Percentiles rank a stretch among this genome's conserved stretches.
Evolutionary conservation across 768 basidiomycete genomes (phyloP).

Genomic region (Boletales sp.): DNA sequence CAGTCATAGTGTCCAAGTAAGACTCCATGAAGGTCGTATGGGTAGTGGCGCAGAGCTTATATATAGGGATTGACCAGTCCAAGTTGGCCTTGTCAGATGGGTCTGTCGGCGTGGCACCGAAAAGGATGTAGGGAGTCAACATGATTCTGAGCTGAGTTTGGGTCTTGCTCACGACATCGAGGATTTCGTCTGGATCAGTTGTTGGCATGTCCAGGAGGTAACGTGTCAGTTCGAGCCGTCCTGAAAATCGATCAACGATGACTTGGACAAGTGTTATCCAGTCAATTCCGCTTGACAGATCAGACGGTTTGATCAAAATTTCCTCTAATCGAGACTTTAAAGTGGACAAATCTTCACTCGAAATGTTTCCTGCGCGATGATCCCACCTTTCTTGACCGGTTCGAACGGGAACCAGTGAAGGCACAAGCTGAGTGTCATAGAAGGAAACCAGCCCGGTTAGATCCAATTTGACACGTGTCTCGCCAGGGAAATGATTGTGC

Average conservation of each 20-base stretch:
- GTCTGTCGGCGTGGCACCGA: conserved; percentile 5
- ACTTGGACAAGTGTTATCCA: conserved; percentile 28
- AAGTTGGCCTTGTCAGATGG: not conserved
- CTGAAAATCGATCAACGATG: conserved; percentile 30
- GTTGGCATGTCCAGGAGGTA: conserved; percentile 17
- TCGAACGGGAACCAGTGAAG: conserved; percentile 8
- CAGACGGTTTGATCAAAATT: not conserved
- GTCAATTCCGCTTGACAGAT: conserved; percentile 27
- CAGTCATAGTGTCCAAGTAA: conserved; percentile 14
- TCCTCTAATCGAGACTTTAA: conserved; percentile 1
- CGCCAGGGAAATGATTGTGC: conserved; percentile 21
- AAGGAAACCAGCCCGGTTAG: conserved; percentile 4
- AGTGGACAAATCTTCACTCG: conserved; percentile 4
- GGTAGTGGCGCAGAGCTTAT: conserved; percentile 26
- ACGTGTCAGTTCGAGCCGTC: conserved; percentile 24
- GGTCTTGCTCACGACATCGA: conserved; percentile 1
- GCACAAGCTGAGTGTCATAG: conserved; percentile 7
- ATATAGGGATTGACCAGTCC: conserved; percentile 30
- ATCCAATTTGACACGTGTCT: conserved; percentile 17
- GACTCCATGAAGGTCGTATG: conserved; percentile 17
- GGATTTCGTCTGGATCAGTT: not conserved
- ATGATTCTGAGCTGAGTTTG: conserved; percentile 25
- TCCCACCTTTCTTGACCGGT: conserved; percentile 12
- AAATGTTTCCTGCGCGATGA: conserved; percentile 12
- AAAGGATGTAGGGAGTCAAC: conserved; percentile 26